A percentile compares a stretch with the other conserved stretches of the same genome.
Evolutionary conservation across 164 flowering plant species (phyloP).

Genomic region (Stephania cephalantha): DNA sequence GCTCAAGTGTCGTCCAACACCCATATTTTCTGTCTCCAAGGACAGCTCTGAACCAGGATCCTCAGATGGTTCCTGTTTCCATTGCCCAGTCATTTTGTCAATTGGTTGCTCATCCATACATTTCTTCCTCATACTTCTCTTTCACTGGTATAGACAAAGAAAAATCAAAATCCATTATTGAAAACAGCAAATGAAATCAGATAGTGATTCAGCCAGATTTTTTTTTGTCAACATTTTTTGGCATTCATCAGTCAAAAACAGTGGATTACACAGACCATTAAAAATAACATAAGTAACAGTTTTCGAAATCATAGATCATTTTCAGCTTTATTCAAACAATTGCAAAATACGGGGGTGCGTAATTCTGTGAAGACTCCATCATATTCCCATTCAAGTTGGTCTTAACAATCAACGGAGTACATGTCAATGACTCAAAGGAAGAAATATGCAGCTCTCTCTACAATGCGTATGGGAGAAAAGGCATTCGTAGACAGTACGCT

Average conservation of each 20-base stretch:
- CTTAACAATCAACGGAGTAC: not conserved
- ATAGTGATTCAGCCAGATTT: not conserved
- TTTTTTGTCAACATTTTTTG: too few relatives aligned
- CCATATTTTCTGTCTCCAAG: not conserved
- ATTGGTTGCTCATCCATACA: not conserved
- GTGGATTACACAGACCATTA: not conserved
- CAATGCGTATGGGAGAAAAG: too few relatives aligned
- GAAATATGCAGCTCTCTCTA: too few relatives aligned
- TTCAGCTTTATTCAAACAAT: not conserved
- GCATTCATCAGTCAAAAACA: not conserved
- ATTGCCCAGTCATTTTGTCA: not conserved
- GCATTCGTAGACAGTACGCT: too few relatives aligned
- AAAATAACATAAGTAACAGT: not conserved
- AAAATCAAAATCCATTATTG: not conserved
- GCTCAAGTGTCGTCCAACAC: not conserved
- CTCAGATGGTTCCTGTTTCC: not conserved
- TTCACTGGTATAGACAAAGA: constrained; percentile 1
- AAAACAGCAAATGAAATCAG: not conserved
- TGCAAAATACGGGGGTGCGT: not conserved
- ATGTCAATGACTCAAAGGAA: too few relatives aligned
- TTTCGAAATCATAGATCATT: too few relatives aligned
- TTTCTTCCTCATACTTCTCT: not conserved
- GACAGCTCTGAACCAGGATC: constrained; percentile 3
- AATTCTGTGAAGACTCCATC: not conserved
- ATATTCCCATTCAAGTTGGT: not conserved